Conservation (phyloP, 257 asterid species). For the Capsicum rhomboideum region DNA sequence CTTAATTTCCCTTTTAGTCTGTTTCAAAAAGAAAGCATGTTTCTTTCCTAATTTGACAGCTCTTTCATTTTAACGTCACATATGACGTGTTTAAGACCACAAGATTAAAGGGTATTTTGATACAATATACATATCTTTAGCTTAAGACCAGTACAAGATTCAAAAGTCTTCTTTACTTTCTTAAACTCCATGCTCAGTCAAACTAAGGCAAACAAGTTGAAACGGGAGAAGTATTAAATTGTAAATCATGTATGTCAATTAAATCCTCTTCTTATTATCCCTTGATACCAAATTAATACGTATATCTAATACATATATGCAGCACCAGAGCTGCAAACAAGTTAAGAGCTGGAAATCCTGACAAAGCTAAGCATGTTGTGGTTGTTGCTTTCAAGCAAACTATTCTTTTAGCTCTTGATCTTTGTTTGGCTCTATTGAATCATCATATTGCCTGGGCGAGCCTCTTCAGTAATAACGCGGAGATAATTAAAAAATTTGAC, state of each 20-base stretch:
- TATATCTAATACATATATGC: slow-evolving; percentile 1
- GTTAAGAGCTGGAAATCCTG: slow-evolving; percentile 57
- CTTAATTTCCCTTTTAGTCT: no score
- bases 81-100: no score
- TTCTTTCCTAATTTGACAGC: not conserved
- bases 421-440: slow-evolving; percentile 26
- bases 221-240: no score
- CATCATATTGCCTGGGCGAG: slow-evolving; percentile 70
- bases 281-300: no score
- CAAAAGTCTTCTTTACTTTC: not conserved
- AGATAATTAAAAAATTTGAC: slow-evolving; percentile 33
- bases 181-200: not conserved
- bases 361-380: slow-evolving; percentile 55
- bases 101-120: not conserved
- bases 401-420: slow-evolving; percentile 22
- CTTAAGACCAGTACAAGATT: not conserved
- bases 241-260: no score
- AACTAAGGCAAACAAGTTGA: not conserved
- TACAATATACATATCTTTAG: no score
- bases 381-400: slow-evolving; percentile 46
- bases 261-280: no score
- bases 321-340: slow-evolving; percentile 82
- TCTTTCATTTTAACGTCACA: no score
- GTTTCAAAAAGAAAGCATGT: no score
- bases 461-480: slow-evolving; percentile 48